phyloP scores from a whole-genome alignment of 2,329 filamentous ascomycete genomes.

The Pezicula radicicola region DNA sequence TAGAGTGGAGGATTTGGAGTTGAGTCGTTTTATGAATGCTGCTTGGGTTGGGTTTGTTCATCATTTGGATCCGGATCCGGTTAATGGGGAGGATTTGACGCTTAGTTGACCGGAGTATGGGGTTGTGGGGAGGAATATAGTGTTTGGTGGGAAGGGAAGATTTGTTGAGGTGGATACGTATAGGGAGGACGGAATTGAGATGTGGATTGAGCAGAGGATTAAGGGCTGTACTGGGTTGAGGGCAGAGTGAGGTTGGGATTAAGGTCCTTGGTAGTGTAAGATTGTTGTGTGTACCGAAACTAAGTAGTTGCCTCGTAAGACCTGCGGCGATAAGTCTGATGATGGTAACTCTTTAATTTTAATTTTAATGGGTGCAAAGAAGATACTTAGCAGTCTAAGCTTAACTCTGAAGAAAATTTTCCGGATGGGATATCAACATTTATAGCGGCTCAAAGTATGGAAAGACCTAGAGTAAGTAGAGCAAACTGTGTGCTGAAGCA shows the following conservation, averaged over 20 bases:
- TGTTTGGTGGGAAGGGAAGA: background rate
- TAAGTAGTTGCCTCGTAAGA: no score
- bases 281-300: no score
- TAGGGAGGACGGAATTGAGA: background rate
- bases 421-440: no score
- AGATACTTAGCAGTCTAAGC: no score
- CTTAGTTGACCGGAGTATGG: conserved; percentile 1
- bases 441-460: no score
- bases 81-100: background rate
- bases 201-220: conserved; percentile 2
- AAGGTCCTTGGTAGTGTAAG: no score
- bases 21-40: conserved; percentile 3
- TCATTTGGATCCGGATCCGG: conserved; percentile 11
- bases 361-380: no score
- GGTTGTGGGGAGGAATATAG: conserved; percentile 1
- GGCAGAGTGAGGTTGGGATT: background rate
- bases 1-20: conserved; percentile 1
- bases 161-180: conserved; percentile 2
- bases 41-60: conserved; percentile 12
- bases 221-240: background rate
- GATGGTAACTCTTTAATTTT: no score
- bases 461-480: no score
- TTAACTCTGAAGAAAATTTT: no score
- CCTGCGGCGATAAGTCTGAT: no score
- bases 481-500: no score